Conservation (phyloP, 495 filamentous ascomycete species). For the Tetracladium marchalianum region DNA sequence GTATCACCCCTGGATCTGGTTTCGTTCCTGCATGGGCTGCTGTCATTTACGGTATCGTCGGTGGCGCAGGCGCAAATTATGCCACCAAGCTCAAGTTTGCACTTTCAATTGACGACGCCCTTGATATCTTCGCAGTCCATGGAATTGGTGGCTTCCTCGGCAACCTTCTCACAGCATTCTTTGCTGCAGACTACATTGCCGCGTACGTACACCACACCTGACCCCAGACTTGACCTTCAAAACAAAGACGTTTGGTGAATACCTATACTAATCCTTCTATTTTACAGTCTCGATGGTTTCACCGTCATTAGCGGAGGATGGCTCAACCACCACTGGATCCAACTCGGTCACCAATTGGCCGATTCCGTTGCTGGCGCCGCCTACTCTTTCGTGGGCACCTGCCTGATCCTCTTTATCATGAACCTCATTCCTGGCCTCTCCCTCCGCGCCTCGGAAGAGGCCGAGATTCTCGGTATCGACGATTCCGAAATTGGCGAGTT, state of each 20-base stretch:
- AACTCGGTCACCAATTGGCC: conserved; percentile 80
- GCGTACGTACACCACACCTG: background rate
- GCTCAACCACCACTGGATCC: conserved; percentile 84
- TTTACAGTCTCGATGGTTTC: conserved; percentile 55
- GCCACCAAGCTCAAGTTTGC: conserved; percentile 94
- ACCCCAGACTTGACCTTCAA: conserved; percentile 19
- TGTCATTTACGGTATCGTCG: conserved; percentile 80
- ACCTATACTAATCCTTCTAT: background rate
- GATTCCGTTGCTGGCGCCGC: conserved; percentile 73
- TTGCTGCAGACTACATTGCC: conserved; percentile 57
- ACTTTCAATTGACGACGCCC: conserved; percentile 74
- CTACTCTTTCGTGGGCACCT: conserved; percentile 83
- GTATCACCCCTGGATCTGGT: conserved; percentile 85
- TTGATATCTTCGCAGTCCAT: conserved; percentile 94
- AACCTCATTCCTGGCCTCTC: conserved; percentile 78
- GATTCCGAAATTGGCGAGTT: conserved; percentile 97
- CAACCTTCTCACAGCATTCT: conserved; percentile 83
- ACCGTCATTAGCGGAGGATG: conserved; percentile 71
- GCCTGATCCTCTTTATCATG: conserved; percentile 77
- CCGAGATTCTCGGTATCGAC: conserved; percentile 86
- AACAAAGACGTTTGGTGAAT: background rate
- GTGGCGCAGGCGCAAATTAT: conserved; percentile 82
- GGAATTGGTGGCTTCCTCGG: conserved; percentile 80
- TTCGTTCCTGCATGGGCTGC: conserved; percentile 89
- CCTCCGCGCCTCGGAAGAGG: conserved; percentile 72